Base-by-base conservation (phyloP, 2,329 filamentous ascomycete genomes). In the Fusarium sambucinum region DNA sequence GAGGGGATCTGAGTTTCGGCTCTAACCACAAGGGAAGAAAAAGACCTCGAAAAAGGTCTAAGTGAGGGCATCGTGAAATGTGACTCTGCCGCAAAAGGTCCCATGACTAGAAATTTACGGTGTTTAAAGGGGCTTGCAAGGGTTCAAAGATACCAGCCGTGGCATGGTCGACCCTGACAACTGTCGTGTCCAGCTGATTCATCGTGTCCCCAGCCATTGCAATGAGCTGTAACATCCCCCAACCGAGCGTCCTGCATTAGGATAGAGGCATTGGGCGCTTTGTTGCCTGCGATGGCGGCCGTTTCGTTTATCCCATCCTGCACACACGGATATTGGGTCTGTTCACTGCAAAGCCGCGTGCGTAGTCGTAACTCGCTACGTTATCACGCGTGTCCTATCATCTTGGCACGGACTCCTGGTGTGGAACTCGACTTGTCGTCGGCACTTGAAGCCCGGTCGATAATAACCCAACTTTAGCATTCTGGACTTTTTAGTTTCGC, bases 381-480 rank as follows among this genome's bases (percentile, higher is more conserved):
- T 55, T 68, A 59, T 56, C 53, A 68, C 48, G 41, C 54, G 41
- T 41, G 45, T 66, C 54, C 64, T 68, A 66, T 69, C 65, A 47
- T 47, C 16, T 13, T 41, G 35, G 25, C 65, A 68, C 65, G 54
- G 45, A 51, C 44, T 41, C 40, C 30, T 38, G 9, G 23, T 48
- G 27, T 62, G 23, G 47, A 29, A 51, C 47, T 51, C 25, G 47
- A 51, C 32, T 40, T 8, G 8, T 45, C 16, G 33, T 55, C 65
- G 65, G 64, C 53, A 68, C 54, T 68, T 66, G 59, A 68, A 68
- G 48, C 64, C 64, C 64, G 64, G 61, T 40, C 53, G 35, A 29
- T 59, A 23, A 25, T 38, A 40, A 40, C 25, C 53, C 56, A 58
- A 59, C 29, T 45, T 45, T 45, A 16, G 42, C n/a, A 45, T 59